These are phyloP conservation scores for Calvatia gigantea DNA, from an alignment of 768 basidiomycete genomes.

Conservation along the genomic window DNA sequence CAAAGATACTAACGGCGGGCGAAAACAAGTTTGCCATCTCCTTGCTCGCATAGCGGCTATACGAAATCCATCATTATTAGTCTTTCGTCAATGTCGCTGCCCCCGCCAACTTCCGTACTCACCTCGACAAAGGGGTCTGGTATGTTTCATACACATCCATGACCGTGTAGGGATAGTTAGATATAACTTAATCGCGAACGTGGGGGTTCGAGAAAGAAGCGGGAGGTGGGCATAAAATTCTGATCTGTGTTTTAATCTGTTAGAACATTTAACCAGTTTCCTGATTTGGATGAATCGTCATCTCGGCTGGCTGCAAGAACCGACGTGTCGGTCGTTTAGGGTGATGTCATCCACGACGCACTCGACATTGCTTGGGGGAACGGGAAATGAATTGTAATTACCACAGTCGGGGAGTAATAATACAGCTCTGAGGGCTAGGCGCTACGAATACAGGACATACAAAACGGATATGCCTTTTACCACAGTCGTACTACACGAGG, in stretches of 20 bases:
- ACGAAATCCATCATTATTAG: neutral
- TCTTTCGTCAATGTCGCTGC: neutral
- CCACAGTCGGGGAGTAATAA: neutral
- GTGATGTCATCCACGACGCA: neutral
- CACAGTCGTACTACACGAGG: neutral
- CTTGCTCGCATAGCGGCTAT: conserved; percentile 97
- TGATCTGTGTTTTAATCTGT: neutral
- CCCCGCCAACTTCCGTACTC: neutral
- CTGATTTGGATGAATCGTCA: conserved; percentile 3
- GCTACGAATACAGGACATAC: conserved; percentile 11
- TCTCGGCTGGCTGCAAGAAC: neutral
- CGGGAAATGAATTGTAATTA: neutral
- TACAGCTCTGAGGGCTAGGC: conserved; percentile 10
- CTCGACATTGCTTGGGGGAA: neutral
- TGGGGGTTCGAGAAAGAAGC: neutral
- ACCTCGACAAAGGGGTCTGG: conserved; percentile 83
- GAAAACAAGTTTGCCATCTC: conserved; percentile 99
- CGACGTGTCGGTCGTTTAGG: neutral
- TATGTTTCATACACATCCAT: conserved; percentile 74
- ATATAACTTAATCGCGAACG: neutral
- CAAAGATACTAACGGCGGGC: conserved; percentile 59
- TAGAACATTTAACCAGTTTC: neutral
- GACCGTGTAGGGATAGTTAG: neutral
- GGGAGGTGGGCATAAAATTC: neutral
- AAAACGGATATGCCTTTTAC: conserved; percentile 6